Evolutionary conservation across 331 rosid genomes (phyloP), one percentile per base, ranked within the genome.

Genomic region (Acacia pycnantha): DNA sequence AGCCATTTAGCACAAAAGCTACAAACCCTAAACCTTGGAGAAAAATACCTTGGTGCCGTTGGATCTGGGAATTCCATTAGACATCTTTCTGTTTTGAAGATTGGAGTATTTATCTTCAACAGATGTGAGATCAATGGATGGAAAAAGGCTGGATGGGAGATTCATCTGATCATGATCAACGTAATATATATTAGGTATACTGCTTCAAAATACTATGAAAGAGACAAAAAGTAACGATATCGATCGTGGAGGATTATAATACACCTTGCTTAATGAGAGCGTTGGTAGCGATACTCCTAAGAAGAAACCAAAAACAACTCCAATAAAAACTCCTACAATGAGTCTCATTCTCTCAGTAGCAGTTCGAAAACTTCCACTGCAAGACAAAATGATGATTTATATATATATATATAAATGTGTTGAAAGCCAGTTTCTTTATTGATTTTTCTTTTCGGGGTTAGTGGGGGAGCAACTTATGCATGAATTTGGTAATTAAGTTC

Each of bases 221-320:
- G 7, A 64, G 41, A 79, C 44, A 51, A 19, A 11, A 68, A 61
- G 16, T 40, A 85, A 76, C 51, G 44, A 80, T 67, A 68, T 6
- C 16, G 53, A 4, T 8, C 24, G 70, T 29, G 64, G 41, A 73
- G 83, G 40, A 82, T 58, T 9, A 54, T 54, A 19, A 35, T 26
- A 37, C 26, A 93, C 98, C 98, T 90, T 91, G 43, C 91, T 83
- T 79, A 95, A 77, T 26, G 96, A 77, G 78, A 92, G 40, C 11
- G 94, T 93, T 79, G 98, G 91, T 56, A 88, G 88, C 35, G 97
- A 90, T 46, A 87, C 90, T 78, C 98, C 98, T 70, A 95, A 58
- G 84, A 89, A 84, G 89, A 95, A 90, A 47, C 98, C 98, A 56
- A 95, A 47, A 58, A 92, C 82, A 75, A 73, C 66, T 61, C 98